Evolutionary conservation across 2,329 filamentous ascomycete genomes (phyloP), one percentile per base, ranked within the genome.

Genomic region (Epichloe brachyelytri): DNA sequence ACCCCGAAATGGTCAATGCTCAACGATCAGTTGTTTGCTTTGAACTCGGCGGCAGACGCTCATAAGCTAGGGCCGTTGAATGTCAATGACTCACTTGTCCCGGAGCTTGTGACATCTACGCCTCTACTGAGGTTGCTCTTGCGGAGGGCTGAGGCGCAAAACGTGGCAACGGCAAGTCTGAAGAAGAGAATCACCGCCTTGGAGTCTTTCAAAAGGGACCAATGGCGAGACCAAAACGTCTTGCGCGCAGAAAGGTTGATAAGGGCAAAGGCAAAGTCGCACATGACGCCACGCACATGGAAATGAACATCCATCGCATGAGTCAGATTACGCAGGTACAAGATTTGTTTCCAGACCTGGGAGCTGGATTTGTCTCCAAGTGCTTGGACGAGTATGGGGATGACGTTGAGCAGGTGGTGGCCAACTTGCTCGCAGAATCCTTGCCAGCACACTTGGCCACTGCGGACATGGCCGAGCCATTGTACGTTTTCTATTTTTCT

Each of bases 311-410:
- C 20, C 88, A 95, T 65, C 82, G 76, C 41, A 85, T 94, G 79
- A 90, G 85, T 59, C 79, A 91, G 46, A 81, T 97, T 48, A 85
- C 85, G 0, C 88, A 94, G 64, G 77, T 98, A n/a, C 89, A 95
- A 62, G 91, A 98, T 62, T 73, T 97, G 0, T 96, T 97, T 61
- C 88, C 91, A 0, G 81, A 95, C 55, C 72, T 97, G 10, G 89
- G 90, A 5, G 83, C 86, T 4, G 86, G 78, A 0, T 97, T 95
- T 62, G 73, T 97, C 15, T 76, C 86, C 17, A 85, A 79, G 59
- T 75, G 95, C 10, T 74, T 96, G 22, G 85, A 91, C 59, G 82
- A 87, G 62, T 96, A 93, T 63, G 69, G 72, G 43, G 82, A 93
- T 57, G 75, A 90, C 59, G 77, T 84, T 0, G 89, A 96, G 66